These are phyloP conservation scores for Viridothelium virens DNA, from an alignment of 495 filamentous ascomycete species.

Conservation along the genomic window DNA sequence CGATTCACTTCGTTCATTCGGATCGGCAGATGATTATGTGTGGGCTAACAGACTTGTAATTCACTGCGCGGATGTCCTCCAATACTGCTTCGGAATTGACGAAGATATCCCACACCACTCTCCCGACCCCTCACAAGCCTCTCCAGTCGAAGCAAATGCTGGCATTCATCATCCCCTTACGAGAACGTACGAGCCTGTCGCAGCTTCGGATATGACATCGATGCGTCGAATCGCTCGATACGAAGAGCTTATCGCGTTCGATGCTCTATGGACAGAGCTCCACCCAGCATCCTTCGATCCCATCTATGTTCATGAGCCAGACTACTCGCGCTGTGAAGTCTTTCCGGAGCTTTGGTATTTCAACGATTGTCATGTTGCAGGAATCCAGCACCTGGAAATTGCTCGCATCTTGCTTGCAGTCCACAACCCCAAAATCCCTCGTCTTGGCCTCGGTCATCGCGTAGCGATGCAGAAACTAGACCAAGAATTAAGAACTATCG, in stretches of 20 bases:
- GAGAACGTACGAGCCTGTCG: too few species aligned
- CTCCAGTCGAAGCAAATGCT: too few species aligned
- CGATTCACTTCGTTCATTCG: constrained; percentile 38
- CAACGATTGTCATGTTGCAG: background rate
- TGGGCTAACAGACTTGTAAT: background rate
- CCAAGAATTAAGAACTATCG: background rate
- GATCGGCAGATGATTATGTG: background rate
- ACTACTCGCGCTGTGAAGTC: background rate
- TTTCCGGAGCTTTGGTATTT: background rate
- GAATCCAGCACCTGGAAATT: background rate
- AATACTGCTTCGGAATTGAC: background rate
- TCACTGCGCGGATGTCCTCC: background rate
- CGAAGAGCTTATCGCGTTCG: background rate
- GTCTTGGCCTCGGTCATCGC: background rate
- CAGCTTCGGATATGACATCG: too few species aligned
- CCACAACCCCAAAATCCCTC: background rate
- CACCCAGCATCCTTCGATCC: background rate
- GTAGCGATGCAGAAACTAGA: background rate
- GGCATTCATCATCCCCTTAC: too few species aligned
- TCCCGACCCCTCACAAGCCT: too few species aligned
- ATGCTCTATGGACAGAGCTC: background rate
- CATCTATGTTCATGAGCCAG: background rate
- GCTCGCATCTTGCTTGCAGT: background rate
- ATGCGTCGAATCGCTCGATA: background rate
- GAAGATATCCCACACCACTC: background rate